Evolutionary conservation across 2,329 filamentous ascomycete species (phyloP), one percentile per base, ranked within the genome.

Genomic region (Cladosporium oxysporum): DNA sequence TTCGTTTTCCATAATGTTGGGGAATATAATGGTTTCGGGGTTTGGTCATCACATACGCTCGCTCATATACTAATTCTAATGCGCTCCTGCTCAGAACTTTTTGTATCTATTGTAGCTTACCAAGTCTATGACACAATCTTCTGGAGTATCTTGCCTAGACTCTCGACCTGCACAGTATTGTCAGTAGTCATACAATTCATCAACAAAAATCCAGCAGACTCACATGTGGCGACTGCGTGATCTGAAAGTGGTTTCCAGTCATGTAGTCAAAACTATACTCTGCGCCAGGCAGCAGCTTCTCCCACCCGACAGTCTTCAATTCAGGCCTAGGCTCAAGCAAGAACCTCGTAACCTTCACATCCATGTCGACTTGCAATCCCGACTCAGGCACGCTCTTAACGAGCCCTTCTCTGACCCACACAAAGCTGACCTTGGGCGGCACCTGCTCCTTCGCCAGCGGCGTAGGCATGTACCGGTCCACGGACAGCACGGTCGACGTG

Each of bases 401-500:
- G 31, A 75, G 35, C 8, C 74, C 74, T 31, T 75, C 72, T 29
- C 69, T 67, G 14, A 75, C 71, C 74, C 74, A 75, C 47, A 75
- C 71, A 60, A 75, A 74, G 53, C 73, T 66, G 21, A 75, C 71
- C 6, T 71, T 66, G 1, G 64, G 29, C n/a, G 74, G 74, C 0
- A 72, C 73, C n/a, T 72, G 41, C 37, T 67, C 50, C 29, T 52
- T 37, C 4, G 65, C 55, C 59, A 76, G 29, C 5, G 73, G 66
- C 2, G 67, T 69, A 1, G 74, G 73, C 69, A 69, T 70, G 58
- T 76, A 76, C 52, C 66, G 67, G 14, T 75, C 72, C 29, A 93
- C 81, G 18, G 88, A 88, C 59, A 84, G 83, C 63, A 92, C 88
- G n/a, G 88, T 87, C n/a, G 88, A 86, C 0, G 86, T 84, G 76